Evolutionary conservation across 352 stramenopile species (phyloP).

Genomic region (Phytophthora tubulina): DNA sequence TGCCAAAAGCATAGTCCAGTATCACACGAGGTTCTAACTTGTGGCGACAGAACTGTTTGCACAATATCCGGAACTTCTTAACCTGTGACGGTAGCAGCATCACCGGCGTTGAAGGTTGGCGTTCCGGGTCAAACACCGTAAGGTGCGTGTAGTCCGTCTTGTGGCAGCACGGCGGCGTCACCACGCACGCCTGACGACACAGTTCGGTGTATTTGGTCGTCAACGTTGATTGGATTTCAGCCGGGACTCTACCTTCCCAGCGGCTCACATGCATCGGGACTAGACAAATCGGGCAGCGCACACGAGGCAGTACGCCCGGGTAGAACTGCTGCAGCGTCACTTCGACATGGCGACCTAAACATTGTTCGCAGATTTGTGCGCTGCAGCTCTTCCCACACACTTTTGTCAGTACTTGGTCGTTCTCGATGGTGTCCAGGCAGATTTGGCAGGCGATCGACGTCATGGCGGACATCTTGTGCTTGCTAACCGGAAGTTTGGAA

Average conservation of each 20-base stretch:
- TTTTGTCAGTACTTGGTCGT: conserved; percentile 6
- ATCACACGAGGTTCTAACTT: conserved; percentile 24
- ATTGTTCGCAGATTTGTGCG: conserved; percentile 33
- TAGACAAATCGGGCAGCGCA: conserved; percentile 47
- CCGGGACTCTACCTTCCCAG: conserved; percentile 25
- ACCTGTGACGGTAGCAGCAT: conserved; percentile 27
- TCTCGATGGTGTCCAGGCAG: conserved; percentile 39
- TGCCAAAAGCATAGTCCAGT: conserved; percentile 31
- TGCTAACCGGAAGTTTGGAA: conserved; percentile 1
- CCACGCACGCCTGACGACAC: conserved; percentile 34
- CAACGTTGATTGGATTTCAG: not conserved
- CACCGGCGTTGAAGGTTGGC: not conserved
- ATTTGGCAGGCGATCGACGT: conserved; percentile 41
- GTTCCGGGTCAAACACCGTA: conserved; percentile 8
- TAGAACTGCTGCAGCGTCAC: conserved; percentile 44
- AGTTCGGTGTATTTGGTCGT: conserved; percentile 31
- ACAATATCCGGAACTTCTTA: conserved; percentile 18
- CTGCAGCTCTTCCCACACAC: conserved; percentile 33
- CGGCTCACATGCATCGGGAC: conserved; percentile 21
- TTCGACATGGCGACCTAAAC: conserved; percentile 33
- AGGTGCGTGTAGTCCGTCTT: conserved; percentile 52
- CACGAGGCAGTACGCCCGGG: conserved; percentile 37
- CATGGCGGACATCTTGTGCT: conserved; percentile 16
- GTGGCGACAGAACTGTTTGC: conserved; percentile 35
- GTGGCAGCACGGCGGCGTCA: conserved; percentile 49